These are phyloP conservation scores for Mortierella claussenii DNA, from an alignment of 192 early-diverging fungal genomes.

Conservation along the genomic window DNA sequence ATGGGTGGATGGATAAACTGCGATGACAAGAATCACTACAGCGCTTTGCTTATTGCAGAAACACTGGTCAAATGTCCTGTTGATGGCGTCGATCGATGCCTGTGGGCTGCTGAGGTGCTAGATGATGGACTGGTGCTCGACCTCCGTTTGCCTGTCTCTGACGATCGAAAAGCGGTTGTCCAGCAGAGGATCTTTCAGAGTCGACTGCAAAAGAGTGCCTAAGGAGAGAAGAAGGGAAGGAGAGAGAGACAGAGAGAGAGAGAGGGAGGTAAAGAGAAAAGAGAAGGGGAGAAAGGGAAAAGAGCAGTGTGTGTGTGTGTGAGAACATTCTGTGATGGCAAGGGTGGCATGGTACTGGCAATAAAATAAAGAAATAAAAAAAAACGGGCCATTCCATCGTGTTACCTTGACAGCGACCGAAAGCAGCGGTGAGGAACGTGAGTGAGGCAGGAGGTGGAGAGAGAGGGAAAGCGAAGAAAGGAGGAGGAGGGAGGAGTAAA, in stretches of 20 bases:
- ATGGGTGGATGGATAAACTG: too few relatives aligned
- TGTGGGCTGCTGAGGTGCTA: too few relatives aligned
- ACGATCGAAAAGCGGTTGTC: neutral
- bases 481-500: neutral
- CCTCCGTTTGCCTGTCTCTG: too few relatives aligned
- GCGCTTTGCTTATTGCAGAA: too few relatives aligned
- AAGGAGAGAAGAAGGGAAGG: neutral
- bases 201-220: neutral
- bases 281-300: neutral
- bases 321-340: neutral
- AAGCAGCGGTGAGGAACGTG: neutral
- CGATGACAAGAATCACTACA: too few relatives aligned
- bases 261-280: neutral
- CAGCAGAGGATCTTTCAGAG: too few relatives aligned
- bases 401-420: too few relatives aligned
- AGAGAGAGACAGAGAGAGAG: neutral
- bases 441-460: neutral
- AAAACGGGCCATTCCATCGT: too few relatives aligned
- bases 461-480: slow-evolving; percentile 3
- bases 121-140: too few relatives aligned
- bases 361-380: neutral
- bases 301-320: neutral
- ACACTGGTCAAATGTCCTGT: too few relatives aligned
- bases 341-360: neutral
- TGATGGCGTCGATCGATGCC: too few relatives aligned